These are phyloP conservation scores for Leptomonas seymouri DNA, from an alignment of 208 protist genomes.

Conservation along the genomic window DNA sequence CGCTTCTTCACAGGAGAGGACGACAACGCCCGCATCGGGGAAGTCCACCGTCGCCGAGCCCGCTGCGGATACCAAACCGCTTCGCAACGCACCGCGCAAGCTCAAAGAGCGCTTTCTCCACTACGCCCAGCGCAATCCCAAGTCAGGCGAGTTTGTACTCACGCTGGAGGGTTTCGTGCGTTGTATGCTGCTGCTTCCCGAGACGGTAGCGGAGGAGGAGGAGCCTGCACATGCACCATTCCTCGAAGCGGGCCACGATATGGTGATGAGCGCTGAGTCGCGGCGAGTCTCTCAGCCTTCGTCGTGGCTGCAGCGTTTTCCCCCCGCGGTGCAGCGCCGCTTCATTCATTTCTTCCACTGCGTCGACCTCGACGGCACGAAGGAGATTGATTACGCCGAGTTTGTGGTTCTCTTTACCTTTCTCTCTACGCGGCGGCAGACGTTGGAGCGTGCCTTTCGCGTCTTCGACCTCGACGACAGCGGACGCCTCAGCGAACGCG, in stretches of 20 bases:
- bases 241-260: background rate
- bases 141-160: slow-evolving; percentile 40
- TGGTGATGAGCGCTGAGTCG: background rate
- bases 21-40: background rate
- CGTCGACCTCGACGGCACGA: slow-evolving; percentile 56
- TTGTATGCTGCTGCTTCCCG: slow-evolving; percentile 52
- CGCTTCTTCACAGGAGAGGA: background rate
- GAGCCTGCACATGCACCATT: background rate
- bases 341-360: slow-evolving; percentile 41
- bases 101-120: slow-evolving; percentile 39
- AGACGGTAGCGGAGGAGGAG: background rate
- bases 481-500: slow-evolving; percentile 39
- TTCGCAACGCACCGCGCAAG: slow-evolving; percentile 21
- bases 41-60: background rate
- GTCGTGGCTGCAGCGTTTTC: slow-evolving; percentile 17
- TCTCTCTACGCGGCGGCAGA: slow-evolving; percentile 47
- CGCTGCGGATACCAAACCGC: background rate
- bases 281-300: background rate
- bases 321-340: slow-evolving; percentile 26
- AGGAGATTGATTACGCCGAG: slow-evolving; percentile 61
- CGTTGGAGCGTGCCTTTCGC: slow-evolving; percentile 54
- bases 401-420: slow-evolving; percentile 78
- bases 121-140: slow-evolving; percentile 36
- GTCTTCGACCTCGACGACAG: slow-evolving; percentile 62
- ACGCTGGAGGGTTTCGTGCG: slow-evolving; percentile 43